Conservation (phyloP, 78 protist species). For the slime mould (Dictyostelium discoideum) region DNA sequence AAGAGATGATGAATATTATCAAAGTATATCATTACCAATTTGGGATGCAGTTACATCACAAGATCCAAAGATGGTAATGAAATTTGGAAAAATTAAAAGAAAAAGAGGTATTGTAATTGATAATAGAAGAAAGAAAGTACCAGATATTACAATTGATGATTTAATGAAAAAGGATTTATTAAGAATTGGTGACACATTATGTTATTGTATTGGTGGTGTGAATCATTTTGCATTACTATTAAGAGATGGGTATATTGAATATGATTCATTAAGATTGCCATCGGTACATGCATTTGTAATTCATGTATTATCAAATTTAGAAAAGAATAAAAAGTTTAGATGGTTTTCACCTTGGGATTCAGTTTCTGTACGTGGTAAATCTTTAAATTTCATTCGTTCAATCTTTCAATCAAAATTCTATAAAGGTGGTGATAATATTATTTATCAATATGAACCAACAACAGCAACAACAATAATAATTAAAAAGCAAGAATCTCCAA, state of each 20-base stretch:
- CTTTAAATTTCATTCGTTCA: slow-evolving; percentile 56
- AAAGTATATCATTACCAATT: slow-evolving; percentile 55
- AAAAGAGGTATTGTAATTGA: slow-evolving; percentile 49
- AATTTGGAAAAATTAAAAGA: slow-evolving; percentile 33
- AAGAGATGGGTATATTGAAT: slow-evolving; percentile 67
- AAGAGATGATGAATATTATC: slow-evolving; percentile 14
- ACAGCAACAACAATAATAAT: not conserved
- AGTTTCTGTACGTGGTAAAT: slow-evolving; percentile 43
- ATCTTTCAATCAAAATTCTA: slow-evolving; percentile 8
- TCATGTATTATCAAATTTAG: slow-evolving; percentile 18
- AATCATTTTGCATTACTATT: not conserved
- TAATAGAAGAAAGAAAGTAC: slow-evolving; percentile 23
- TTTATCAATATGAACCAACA: not conserved
- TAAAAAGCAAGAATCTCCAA: not conserved
- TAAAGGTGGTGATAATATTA: not conserved
- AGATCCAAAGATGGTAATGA: slow-evolving; percentile 41
- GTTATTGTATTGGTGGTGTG: slow-evolving; percentile 46
- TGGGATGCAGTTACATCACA: slow-evolving; percentile 79
- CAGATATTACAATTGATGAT: slow-evolving; percentile 68
- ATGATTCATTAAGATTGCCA: slow-evolving; percentile 17
- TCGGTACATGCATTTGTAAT: slow-evolving; percentile 65
- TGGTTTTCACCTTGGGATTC: slow-evolving; percentile 73
- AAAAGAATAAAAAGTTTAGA: slow-evolving; percentile 37
- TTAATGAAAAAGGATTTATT: slow-evolving; percentile 43
- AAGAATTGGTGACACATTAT: slow-evolving; percentile 43